Conservation (phyloP, 495 filamentous ascomycete species). For the Aspergillus nidulans region DNA sequence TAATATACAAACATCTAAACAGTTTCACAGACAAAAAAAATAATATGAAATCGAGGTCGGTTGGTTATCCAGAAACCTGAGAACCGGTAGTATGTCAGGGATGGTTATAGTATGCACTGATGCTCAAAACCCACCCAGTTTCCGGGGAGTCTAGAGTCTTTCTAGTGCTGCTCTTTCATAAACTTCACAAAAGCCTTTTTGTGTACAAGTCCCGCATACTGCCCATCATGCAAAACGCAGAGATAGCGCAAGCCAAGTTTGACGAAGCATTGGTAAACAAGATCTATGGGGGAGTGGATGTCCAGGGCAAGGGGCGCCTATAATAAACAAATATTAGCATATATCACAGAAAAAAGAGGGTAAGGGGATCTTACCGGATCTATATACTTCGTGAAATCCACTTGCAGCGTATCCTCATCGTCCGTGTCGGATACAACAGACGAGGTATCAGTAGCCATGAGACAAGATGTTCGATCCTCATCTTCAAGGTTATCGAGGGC, state of each 20-base stretch:
- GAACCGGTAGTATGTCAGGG: not conserved
- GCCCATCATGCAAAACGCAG: constrained; percentile 78
- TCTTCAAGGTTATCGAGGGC: constrained; percentile 77
- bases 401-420: constrained; percentile 36
- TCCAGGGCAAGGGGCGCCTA: constrained; percentile 82
- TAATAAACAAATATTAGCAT: not conserved
- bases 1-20: not conserved
- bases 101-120: not conserved
- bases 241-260: constrained; percentile 92
- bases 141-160: constrained; percentile 5
- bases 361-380: constrained; percentile 55
- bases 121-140: not conserved
- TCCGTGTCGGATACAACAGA: constrained; percentile 53
- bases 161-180: constrained; percentile 71
- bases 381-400: constrained; percentile 85
- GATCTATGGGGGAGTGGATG: constrained; percentile 84
- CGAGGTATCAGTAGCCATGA: constrained; percentile 67
- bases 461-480: constrained; percentile 67
- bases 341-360: not conserved
- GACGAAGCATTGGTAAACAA: constrained; percentile 95
- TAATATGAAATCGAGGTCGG: not conserved
- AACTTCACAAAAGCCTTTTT: constrained; percentile 98
- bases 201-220: constrained; percentile 88
- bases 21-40: not conserved
- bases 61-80: not conserved